Conservation (phyloP, 352 stramenopile genomes). For the Globisporangium splendens region DNA sequence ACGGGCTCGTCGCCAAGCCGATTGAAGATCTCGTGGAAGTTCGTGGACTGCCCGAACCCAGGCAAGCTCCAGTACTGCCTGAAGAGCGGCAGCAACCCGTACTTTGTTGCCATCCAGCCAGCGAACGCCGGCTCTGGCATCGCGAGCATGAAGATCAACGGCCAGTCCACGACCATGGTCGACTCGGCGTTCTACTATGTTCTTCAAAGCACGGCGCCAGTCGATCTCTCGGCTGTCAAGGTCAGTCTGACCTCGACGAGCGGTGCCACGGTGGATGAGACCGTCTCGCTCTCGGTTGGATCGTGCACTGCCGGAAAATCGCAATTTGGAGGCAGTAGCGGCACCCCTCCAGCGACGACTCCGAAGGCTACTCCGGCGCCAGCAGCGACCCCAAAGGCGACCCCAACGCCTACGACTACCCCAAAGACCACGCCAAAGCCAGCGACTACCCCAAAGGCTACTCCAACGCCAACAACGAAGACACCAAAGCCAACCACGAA, state of each 20-base stretch:
- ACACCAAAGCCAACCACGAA: slow-evolving; percentile 8
- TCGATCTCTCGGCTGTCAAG: slow-evolving; percentile 37
- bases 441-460: neutral
- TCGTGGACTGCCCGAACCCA: slow-evolving; percentile 60
- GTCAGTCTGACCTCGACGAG: slow-evolving; percentile 51
- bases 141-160: slow-evolving; percentile 58
- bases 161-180: slow-evolving; percentile 51
- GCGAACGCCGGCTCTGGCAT: slow-evolving; percentile 49
- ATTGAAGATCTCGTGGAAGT: slow-evolving; percentile 56
- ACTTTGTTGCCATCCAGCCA: slow-evolving; percentile 61
- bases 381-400: slow-evolving; percentile 11
- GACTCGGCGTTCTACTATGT: slow-evolving; percentile 69
- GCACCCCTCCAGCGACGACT: slow-evolving; percentile 15
- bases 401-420: slow-evolving; percentile 14
- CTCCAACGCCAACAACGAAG: slow-evolving; percentile 3
- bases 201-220: slow-evolving; percentile 19
- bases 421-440: slow-evolving; percentile 12
- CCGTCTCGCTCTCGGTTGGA: slow-evolving; percentile 44
- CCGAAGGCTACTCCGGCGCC: slow-evolving; percentile 13
- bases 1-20: slow-evolving; percentile 58
- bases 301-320: slow-evolving; percentile 37
- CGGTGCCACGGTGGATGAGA: slow-evolving; percentile 51
- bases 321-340: slow-evolving; percentile 32
- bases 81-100: slow-evolving; percentile 56
- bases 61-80: slow-evolving; percentile 65